phyloP scores from a whole-genome alignment of 2,329 filamentous ascomycete genomes.

The Dothidotthia symphoricarpi region DNA sequence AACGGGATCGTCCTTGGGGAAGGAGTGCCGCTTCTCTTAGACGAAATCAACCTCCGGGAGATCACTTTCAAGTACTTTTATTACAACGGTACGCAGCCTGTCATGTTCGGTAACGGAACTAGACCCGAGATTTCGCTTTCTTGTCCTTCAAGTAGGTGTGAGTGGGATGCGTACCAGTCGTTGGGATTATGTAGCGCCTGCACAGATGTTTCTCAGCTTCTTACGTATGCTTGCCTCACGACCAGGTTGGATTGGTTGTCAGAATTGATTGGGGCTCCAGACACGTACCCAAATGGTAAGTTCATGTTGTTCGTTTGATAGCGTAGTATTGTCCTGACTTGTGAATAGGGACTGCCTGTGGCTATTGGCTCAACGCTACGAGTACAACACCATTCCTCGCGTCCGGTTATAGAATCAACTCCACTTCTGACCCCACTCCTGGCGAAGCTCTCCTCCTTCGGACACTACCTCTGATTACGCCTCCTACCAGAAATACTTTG shows the following conservation, averaged over 20 bases:
- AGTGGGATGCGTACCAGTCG: constrained; percentile 21
- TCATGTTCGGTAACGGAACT: constrained; percentile 22
- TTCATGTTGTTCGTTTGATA: too few species aligned
- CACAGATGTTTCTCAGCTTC: constrained; percentile 12
- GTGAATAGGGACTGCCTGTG: constrained; percentile 26
- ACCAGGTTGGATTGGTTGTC: constrained; percentile 18
- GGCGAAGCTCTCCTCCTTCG: constrained; percentile 15
- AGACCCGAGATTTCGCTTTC: constrained; percentile 26
- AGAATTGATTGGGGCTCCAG: constrained; percentile 3
- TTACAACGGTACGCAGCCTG: constrained; percentile 22
- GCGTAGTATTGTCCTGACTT: too few species aligned
- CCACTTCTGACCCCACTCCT: background rate
- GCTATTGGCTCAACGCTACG: constrained; percentile 26
- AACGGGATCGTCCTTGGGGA: constrained; percentile 16
- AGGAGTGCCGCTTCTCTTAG: too few species aligned
- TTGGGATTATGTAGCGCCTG: constrained; percentile 27
- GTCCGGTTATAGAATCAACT: constrained; percentile 13
- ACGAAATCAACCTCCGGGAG: too few species aligned
- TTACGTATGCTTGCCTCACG: constrained; percentile 17
- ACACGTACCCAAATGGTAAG: constrained; percentile 6
- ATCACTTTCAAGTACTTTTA: constrained; percentile 12
- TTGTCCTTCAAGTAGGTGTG: constrained; percentile 26
- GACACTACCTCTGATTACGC: constrained; percentile 9
- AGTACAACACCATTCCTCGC: constrained; percentile 15
- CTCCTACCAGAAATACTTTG: background rate